Evolutionary conservation across 306 rosid genomes (phyloP).

Genomic region (Quercus aquifolioides): DNA sequence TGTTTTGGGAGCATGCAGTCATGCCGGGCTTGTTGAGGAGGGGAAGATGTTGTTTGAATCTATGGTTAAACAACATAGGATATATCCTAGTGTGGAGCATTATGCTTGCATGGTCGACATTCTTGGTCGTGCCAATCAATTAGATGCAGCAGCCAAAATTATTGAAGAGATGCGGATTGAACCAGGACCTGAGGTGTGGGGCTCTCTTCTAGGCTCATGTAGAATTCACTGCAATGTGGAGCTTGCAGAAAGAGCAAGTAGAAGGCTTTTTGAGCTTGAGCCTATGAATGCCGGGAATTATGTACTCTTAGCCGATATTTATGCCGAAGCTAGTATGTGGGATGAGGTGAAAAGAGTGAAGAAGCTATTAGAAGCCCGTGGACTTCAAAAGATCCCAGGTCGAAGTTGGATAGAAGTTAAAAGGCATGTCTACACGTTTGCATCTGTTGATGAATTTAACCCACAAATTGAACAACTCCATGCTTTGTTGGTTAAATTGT

Average conservation of each 20-base stretch:
- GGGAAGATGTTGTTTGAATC: constrained; percentile 65
- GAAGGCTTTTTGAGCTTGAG: constrained; percentile 70
- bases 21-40: constrained; percentile 75
- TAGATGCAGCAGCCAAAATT: constrained; percentile 77
- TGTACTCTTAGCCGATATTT: constrained; percentile 82
- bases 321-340: constrained; percentile 74
- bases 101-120: constrained; percentile 96
- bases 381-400: constrained; percentile 74
- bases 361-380: constrained; percentile 56
- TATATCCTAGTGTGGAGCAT: constrained; percentile 76
- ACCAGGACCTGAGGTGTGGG: constrained; percentile 87
- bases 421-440: constrained; percentile 65
- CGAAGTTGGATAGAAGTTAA: constrained; percentile 84
- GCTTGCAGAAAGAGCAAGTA: constrained; percentile 82
- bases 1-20: constrained; percentile 91
- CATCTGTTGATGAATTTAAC: constrained; percentile 59
- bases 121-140: constrained; percentile 83
- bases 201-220: constrained; percentile 85
- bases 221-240: constrained; percentile 79
- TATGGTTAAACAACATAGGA: constrained; percentile 51
- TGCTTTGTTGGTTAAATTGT: constrained; percentile 57
- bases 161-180: constrained; percentile 69
- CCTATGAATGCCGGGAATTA: constrained; percentile 86
- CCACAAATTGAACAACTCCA: constrained; percentile 67
- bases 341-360: constrained; percentile 63